Conservation (phyloP, 1,284 basidiomycete genomes). For the Apiotrichum mycotoxinovorans region DNA sequence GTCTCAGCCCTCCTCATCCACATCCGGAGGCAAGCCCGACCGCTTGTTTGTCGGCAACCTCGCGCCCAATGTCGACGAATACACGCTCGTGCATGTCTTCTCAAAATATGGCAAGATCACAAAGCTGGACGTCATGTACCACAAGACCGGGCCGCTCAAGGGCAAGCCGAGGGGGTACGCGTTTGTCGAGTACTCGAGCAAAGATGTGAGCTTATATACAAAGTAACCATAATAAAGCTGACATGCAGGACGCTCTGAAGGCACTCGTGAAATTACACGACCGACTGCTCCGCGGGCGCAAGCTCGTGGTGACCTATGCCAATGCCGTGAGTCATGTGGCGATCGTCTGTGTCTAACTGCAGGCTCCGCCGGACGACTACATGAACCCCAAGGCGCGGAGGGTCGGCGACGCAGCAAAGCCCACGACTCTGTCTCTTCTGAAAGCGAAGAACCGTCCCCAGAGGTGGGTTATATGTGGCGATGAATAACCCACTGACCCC, state of each 20-base stretch:
- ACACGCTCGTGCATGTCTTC: conserved; percentile 82
- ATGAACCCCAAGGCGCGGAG: conserved; percentile 8
- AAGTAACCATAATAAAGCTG: background rate
- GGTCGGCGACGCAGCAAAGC: conserved; percentile 58
- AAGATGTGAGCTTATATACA: conserved; percentile 70
- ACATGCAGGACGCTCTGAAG: conserved; percentile 70
- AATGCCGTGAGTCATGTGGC: conserved; percentile 57
- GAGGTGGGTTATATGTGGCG: conserved; percentile 53
- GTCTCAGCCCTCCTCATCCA: conserved; percentile 7
- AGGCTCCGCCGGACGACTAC: conserved; percentile 18
- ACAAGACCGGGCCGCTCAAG: conserved; percentile 81
- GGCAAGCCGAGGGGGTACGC: conserved; percentile 94
- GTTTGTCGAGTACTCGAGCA: conserved; percentile 77
- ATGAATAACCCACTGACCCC: conserved; percentile 7
- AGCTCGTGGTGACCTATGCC: conserved; percentile 82
- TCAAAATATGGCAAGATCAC: conserved; percentile 85
- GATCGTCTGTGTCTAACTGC: background rate
- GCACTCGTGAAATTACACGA: conserved; percentile 74
- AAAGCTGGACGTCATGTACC: conserved; percentile 90
- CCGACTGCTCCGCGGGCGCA: conserved; percentile 77
- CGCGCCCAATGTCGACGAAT: conserved; percentile 84
- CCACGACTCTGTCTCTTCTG: conserved; percentile 80
- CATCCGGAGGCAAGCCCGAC: conserved; percentile 37
- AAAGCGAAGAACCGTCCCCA: conserved; percentile 65
- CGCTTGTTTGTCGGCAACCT: conserved; percentile 89